phyloP scores from a whole-genome alignment of 1,139 yeast genomes.

The Yamadazyma friedrichii region DNA sequence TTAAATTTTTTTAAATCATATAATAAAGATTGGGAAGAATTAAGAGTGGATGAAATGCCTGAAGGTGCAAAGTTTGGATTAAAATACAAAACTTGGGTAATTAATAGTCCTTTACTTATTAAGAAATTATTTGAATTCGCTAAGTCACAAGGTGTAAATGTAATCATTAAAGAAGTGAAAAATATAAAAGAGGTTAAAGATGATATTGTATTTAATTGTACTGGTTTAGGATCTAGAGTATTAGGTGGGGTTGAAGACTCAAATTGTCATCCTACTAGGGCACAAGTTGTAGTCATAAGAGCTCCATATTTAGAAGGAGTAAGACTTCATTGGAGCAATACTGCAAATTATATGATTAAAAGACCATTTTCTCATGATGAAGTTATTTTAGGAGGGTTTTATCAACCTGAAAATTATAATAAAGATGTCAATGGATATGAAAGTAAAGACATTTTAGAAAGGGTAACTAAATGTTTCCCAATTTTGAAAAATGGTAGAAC shows the following conservation, averaged over 20 bases:
- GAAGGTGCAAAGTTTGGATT: constrained; percentile 53
- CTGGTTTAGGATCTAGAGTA: constrained; percentile 66
- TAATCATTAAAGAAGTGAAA: constrained; percentile 9
- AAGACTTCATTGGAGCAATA: constrained; percentile 43
- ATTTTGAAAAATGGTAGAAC: constrained; percentile 30
- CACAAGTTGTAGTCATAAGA: constrained; percentile 64
- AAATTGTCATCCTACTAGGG: constrained; percentile 62
- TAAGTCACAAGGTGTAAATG: constrained; percentile 12
- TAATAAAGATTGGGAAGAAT: background rate
- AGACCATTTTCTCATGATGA: constrained; percentile 54
- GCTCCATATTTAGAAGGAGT: constrained; percentile 57
- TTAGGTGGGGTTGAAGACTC: constrained; percentile 59
- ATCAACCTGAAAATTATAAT: constrained; percentile 58
- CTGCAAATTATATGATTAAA: constrained; percentile 65
- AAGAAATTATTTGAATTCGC: constrained; percentile 11
- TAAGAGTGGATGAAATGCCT: constrained; percentile 4
- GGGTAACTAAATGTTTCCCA: constrained; percentile 41
- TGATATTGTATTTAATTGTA: constrained; percentile 61
- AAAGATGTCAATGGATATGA: constrained; percentile 54
- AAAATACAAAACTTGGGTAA: constrained; percentile 58
- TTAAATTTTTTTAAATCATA: constrained; percentile 7
- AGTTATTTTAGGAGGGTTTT: constrained; percentile 65
- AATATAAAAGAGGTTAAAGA: constrained; percentile 50
- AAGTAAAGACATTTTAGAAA: constrained; percentile 54
- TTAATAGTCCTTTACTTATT: constrained; percentile 48